Evolutionary conservation across 2,329 filamentous ascomycete genomes (phyloP).

Genomic region (Paracamarosporium sp.): DNA sequence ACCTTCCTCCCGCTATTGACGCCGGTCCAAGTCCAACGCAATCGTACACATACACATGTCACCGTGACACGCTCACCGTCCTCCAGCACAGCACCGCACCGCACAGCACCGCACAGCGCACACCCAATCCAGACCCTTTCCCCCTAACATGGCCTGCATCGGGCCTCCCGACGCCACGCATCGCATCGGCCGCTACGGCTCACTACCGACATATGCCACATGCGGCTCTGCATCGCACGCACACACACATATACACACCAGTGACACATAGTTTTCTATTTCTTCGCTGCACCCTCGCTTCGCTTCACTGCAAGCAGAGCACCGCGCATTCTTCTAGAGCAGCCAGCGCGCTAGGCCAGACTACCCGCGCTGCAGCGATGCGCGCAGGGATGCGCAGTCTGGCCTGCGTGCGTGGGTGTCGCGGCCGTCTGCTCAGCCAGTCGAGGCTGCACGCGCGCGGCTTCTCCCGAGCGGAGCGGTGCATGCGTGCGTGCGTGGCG

Average conservation of each 20-base stretch:
- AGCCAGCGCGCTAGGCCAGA: too few relatives aligned
- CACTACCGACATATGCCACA: neutral
- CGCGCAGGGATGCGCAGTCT: neutral
- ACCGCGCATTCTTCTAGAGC: too few relatives aligned
- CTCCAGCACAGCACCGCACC: neutral
- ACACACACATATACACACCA: too few relatives aligned
- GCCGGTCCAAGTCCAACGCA: too few relatives aligned
- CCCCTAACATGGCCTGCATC: too few relatives aligned
- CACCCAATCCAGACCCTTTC: neutral
- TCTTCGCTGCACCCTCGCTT: neutral
- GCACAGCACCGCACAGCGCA: neutral
- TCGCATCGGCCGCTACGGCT: too few relatives aligned
- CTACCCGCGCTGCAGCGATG: conserved; percentile 4
- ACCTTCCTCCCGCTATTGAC: too few relatives aligned
- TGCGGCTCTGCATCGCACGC: conserved; percentile 1
- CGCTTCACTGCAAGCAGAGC: neutral
- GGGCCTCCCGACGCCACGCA: too few relatives aligned
- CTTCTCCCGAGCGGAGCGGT: neutral
- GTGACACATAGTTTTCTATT: neutral
- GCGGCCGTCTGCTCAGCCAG: too few relatives aligned
- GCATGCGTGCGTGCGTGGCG: neutral
- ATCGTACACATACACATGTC: too few relatives aligned
- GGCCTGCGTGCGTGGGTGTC: neutral
- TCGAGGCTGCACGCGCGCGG: too few relatives aligned
- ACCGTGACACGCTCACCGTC: too few relatives aligned